These are phyloP conservation scores for maize (Zea mays) DNA, from an alignment of 176 grass and related monocot species.

Conservation along the genomic window DNA sequence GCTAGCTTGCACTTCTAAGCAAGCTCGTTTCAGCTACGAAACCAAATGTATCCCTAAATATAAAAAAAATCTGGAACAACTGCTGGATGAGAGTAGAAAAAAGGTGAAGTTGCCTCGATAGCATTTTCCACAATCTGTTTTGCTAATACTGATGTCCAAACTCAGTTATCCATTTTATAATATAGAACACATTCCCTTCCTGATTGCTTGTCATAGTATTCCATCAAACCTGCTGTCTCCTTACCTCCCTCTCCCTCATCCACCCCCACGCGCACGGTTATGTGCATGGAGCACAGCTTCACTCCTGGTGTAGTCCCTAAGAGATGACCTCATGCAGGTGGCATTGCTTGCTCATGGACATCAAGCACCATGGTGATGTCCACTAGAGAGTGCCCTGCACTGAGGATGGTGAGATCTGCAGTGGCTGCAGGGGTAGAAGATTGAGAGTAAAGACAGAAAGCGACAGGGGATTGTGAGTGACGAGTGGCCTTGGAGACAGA, in stretches of 20 bases:
- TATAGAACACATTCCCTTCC: not conserved
- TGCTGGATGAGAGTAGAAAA: not conserved
- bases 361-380: not conserved
- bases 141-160: not conserved
- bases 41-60: not conserved
- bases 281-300: not conserved
- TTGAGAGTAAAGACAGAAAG: not conserved
- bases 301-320: not conserved
- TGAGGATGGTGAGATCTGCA: not conserved
- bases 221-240: not conserved
- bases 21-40: not conserved
- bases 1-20: not conserved
- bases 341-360: not conserved
- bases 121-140: not conserved
- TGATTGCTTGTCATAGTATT: not conserved
- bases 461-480: not conserved
- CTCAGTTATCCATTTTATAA: not conserved
- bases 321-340: not conserved
- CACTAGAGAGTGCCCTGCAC: not conserved
- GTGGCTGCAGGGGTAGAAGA: not conserved
- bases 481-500: not conserved
- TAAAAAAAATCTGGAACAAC: not conserved
- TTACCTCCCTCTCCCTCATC: too few relatives aligned
- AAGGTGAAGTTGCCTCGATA: not conserved
- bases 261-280: too few relatives aligned